phyloP scores from a whole-genome alignment of 2,329 filamentous ascomycete genomes.

The Mycosphaerella sp. region DNA sequence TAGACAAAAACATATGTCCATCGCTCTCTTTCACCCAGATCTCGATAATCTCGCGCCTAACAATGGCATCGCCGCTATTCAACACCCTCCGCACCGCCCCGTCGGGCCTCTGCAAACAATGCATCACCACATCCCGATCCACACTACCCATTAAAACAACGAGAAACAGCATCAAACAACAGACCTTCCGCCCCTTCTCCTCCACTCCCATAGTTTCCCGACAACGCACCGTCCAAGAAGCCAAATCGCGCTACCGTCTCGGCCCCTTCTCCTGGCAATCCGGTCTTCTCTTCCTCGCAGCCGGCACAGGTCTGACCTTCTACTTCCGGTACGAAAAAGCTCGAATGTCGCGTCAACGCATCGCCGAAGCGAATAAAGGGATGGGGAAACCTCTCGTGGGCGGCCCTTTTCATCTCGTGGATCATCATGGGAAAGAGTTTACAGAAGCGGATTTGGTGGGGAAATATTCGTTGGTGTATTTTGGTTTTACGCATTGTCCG shows the following conservation, averaged over 20 bases:
- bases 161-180: conserved; percentile 23
- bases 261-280: conserved; percentile 89
- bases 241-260: conserved; percentile 39
- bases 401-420: conserved; percentile 72
- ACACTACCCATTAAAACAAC: conserved; percentile 18
- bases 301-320: conserved; percentile 69
- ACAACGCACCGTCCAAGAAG: conserved; percentile 40
- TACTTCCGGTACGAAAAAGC: conserved; percentile 94
- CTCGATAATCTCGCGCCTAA: no score
- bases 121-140: conserved; percentile 17
- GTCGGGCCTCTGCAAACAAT: conserved; percentile 22
- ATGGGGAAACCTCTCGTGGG: conserved; percentile 91
- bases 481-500: conserved; percentile 96
- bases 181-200: conserved; percentile 22
- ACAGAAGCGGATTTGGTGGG: conserved; percentile 78
- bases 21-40: no score
- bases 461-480: conserved; percentile 85
- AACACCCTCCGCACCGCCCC: conserved; percentile 18
- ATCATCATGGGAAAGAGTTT: conserved; percentile 73
- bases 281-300: conserved; percentile 73
- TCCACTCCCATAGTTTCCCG: conserved; percentile 23
- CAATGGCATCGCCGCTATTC: conserved; percentile 16
- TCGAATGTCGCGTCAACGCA: conserved; percentile 78
- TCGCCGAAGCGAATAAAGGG: conserved; percentile 88
- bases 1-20: no score